Evolutionary conservation across 176 grass and related monocot species (phyloP).

Genomic region (Puya raimondii): DNA sequence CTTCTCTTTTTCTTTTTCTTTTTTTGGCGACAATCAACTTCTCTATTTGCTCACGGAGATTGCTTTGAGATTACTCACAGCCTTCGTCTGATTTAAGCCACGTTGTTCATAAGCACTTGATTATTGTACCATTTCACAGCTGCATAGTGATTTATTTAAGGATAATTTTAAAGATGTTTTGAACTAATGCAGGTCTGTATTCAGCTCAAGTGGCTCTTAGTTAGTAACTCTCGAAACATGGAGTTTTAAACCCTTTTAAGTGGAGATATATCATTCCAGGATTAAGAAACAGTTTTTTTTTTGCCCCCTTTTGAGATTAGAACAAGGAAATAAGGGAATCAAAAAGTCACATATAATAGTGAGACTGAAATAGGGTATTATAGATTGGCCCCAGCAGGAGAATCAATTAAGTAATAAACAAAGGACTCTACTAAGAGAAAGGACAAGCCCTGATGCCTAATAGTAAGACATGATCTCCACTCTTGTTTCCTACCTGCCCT

Average conservation of each 20-base stretch:
- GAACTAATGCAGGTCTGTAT: too few relatives aligned
- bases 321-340: slow-evolving; percentile 21
- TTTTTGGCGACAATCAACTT: too few relatives aligned
- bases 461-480: slow-evolving; percentile 42
- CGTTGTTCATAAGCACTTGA: background rate
- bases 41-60: background rate
- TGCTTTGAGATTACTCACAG: background rate
- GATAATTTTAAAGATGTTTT: too few relatives aligned
- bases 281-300: slow-evolving; percentile 6
- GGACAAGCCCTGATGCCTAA: slow-evolving; percentile 39
- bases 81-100: background rate
- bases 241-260: too few relatives aligned
- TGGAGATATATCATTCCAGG: background rate
- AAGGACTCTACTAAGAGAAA: slow-evolving; percentile 34
- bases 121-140: background rate
- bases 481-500: slow-evolving; percentile 26
- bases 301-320: slow-evolving; percentile 14
- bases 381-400: slow-evolving; percentile 35
- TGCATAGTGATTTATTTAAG: too few relatives aligned
- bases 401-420: slow-evolving; percentile 28
- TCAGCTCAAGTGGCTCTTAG: too few relatives aligned
- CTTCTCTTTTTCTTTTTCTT: background rate
- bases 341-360: slow-evolving; percentile 11
- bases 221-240: too few relatives aligned
- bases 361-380: background rate